Evolutionary conservation across 192 early-diverging fungal genomes (phyloP), one percentile per base, ranked within the genome.

Genomic region (Dimargaris cristalligena): DNA sequence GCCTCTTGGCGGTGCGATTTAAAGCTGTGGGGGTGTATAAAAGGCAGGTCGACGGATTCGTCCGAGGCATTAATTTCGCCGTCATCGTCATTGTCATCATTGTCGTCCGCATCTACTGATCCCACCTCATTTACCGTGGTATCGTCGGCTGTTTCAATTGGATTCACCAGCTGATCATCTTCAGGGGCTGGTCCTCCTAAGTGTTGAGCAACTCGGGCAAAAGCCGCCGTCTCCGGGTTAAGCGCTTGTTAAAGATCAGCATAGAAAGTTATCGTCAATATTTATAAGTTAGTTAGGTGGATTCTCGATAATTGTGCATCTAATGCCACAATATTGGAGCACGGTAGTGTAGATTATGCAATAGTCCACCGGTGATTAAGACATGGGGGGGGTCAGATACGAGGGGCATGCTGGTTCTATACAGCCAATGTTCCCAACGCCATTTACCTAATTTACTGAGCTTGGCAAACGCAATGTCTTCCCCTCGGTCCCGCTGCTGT

Each of bases 211-310:
- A 71, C 67, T 1, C 60, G 67, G 1, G 74, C 74, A 68, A 75
- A 75, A 1, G 74, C 74, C 9, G 74, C 70, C 0, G 74, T 75
- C 44, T 75, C 70, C 0, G 74, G 74, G 44, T 75, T 67, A 34
- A 54, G 62, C 13, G 74, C 74, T 54, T 69, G 9, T 26, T 2
- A 26, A 2, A 26, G 16, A 41, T 6, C 16, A 6, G 38, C 6
- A 16, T 6, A 16, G 6, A 16, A 16, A 41, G 16, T 41, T 41
- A 41, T 41, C 8, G 8, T 16, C 6, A 41, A 41, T 10, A 41
- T 41, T 10, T 41, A 16, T 6, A 16, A 41, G 8, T 6, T 41
- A 41, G 38, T 41, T 41, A 16, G 6, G 6, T 16, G 38, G 8
- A 41, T 6, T 41, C 38, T 41, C 38, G 38, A 10, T 16, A 41